Evolutionary conservation across 805 yeast genomes (phyloP), one percentile per base, ranked within the genome.

Genomic region (Suhomyces kilbournensis): DNA sequence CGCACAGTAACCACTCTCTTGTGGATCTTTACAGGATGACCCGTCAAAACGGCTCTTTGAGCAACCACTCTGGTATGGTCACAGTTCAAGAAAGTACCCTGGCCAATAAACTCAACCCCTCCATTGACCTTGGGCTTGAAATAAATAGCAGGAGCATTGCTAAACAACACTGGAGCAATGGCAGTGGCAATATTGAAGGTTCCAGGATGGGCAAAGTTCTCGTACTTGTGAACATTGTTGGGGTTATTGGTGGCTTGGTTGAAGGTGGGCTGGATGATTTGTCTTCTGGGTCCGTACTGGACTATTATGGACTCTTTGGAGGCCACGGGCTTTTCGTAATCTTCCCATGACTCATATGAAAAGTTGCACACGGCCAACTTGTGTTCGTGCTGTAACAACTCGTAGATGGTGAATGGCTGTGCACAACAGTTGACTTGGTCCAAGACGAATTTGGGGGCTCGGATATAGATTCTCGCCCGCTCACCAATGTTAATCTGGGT

Each of bases 21-120:
- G 77, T 96, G 97, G 62, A 94, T 92, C 77, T 92, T 94, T 71
- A 91, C 85, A 44, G 97, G 96, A 60, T 90, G 91, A 52, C 99
- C 99, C 0, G 98, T 94, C 50, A 94, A 74, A 5, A 94, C 84
- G 4, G 86, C 85, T 67, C 98, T 82, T 79, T 93, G 91, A 30
- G 96, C 96, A 50, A 92, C 66, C 23, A 93, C 79, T 69, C 98
- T 82, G 12, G 86, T 80, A 63, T 87, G 89, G 70, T 94, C 97
- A 44, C 92, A 81, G 66, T 90, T 90, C 62, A 88, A 77, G 76
- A 91, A 88, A 0, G 96, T 83, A 43, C 99, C 99, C 57, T 88
- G 88, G 3, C 97, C 99, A 25, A 93, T 76, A 44, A 96, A 78
- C 62, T 85, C 86, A 44, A 87, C 60, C 34, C 78, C 72, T 28